Evolutionary conservation across 768 basidiomycete genomes (phyloP).

Genomic region (Candolleomyces aberdarensis): DNA sequence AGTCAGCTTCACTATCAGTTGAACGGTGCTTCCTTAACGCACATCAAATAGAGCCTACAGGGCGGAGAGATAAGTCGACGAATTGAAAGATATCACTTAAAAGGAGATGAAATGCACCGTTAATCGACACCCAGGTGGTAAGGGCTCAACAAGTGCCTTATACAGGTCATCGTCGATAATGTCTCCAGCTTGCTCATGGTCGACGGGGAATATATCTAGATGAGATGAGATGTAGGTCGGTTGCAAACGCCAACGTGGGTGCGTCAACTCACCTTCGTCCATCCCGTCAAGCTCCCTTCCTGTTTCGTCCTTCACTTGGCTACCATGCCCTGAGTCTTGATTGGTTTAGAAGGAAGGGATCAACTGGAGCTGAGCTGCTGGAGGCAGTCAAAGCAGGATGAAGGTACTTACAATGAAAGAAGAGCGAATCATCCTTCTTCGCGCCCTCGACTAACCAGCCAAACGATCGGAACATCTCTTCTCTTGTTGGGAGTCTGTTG

Average conservation of each 20-base stretch:
- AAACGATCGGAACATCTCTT: conserved; percentile 48
- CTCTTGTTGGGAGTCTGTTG: conserved; percentile 39
- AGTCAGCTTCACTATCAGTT: too few species aligned
- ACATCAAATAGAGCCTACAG: conserved; percentile 52
- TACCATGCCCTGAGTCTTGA: conserved; percentile 92
- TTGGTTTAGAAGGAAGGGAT: not conserved
- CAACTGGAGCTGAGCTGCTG: too few species aligned
- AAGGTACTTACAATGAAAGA: conserved; percentile 62
- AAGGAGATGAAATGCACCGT: conserved; percentile 33
- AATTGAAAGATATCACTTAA: not conserved
- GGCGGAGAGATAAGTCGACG: not conserved
- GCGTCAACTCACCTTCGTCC: conserved; percentile 48
- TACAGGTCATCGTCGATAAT: conserved; percentile 73
- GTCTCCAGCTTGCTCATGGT: conserved; percentile 60
- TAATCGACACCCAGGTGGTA: conserved; percentile 48
- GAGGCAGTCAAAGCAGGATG: not conserved
- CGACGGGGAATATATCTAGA: conserved; percentile 83
- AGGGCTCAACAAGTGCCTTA: conserved; percentile 42
- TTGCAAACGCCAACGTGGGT: not conserved
- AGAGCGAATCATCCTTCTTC: conserved; percentile 65
- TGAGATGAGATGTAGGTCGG: not conserved
- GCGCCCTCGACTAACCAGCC: conserved; percentile 67
- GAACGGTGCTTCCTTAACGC: conserved; percentile 12
- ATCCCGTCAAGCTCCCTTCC: conserved; percentile 79
- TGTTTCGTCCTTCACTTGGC: conserved; percentile 73